Percentiles rank a stretch among this genome's conserved stretches.
Evolutionary conservation across 192 early-diverging fungal genomes (phyloP).

Genomic region (Gonapodya prolifera): DNA sequence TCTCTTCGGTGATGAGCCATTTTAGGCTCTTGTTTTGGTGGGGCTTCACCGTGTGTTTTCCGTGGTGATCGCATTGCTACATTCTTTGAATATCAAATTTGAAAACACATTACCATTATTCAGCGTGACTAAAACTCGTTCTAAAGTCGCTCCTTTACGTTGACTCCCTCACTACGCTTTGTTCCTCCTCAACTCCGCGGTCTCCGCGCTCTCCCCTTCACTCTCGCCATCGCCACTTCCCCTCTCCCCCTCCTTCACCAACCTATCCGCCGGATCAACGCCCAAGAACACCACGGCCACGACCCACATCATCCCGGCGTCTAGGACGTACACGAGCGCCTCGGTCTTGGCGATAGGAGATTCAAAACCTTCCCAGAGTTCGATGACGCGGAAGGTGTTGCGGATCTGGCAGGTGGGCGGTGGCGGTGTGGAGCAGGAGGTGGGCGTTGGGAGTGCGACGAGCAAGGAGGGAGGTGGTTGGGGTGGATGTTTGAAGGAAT

Average conservation of each 20-base stretch:
- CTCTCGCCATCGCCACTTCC: background rate
- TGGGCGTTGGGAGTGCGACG: background rate
- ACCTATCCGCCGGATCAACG: slow-evolving; percentile 8
- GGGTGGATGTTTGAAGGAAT: slow-evolving; percentile 5
- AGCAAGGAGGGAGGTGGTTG: background rate
- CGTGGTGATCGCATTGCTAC: too few relatives aligned
- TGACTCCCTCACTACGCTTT: background rate
- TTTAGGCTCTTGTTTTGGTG: too few relatives aligned
- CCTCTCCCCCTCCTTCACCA: background rate
- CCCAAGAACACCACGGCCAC: slow-evolving; percentile 9
- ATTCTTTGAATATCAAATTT: too few relatives aligned
- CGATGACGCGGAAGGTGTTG: slow-evolving; percentile 16
- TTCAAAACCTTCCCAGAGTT: slow-evolving; percentile 15
- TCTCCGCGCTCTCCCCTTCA: background rate
- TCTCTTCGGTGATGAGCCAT: too few relatives aligned
- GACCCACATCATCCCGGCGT: slow-evolving; percentile 12
- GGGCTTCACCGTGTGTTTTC: too few relatives aligned
- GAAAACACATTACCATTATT: too few relatives aligned
- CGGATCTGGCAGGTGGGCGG: slow-evolving; percentile 5
- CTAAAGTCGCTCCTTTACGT: too few relatives aligned
- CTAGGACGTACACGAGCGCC: slow-evolving; percentile 16
- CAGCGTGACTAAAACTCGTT: too few relatives aligned
- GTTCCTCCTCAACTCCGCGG: background rate
- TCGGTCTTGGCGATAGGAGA: slow-evolving; percentile 15
- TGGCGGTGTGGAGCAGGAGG: background rate